Evolutionary conservation across 2,329 filamentous ascomycete genomes (phyloP).

Genomic region (Leptosphaerulina australis): DNA sequence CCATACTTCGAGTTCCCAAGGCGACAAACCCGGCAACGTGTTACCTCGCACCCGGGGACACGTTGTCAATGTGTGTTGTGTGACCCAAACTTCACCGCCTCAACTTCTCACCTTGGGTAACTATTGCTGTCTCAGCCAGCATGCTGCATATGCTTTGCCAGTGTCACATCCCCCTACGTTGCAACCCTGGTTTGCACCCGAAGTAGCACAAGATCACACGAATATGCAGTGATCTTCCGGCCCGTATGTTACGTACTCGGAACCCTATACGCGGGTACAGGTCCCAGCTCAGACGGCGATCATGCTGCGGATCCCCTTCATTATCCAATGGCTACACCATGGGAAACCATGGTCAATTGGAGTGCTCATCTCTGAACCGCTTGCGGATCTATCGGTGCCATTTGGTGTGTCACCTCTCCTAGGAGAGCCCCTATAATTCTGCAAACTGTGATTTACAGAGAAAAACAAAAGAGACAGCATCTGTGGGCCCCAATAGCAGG

Average conservation of each 20-base stretch:
- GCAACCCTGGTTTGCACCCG: constrained; percentile 8
- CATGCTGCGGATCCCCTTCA: neutral
- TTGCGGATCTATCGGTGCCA: no score
- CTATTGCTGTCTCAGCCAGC: constrained; percentile 14
- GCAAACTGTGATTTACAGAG: no score
- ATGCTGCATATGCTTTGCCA: constrained; percentile 2
- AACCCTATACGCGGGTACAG: neutral
- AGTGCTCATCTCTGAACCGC: no score
- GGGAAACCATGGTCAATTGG: no score
- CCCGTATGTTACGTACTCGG: constrained; percentile 5
- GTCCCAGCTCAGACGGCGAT: neutral
- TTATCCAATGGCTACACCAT: no score
- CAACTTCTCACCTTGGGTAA: neutral
- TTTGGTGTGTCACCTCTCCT: no score
- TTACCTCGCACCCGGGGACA: constrained; percentile 4
- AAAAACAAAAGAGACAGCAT: no score
- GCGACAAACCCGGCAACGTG: neutral
- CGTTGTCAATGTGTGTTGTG: constrained; percentile 10
- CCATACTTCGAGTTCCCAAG: neutral
- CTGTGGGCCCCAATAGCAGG: no score
- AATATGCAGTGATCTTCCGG: neutral
- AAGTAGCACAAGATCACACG: constrained; percentile 4
- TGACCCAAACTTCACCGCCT: constrained; percentile 4
- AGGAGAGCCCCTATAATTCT: no score
- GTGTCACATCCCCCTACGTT: constrained; percentile 11